A percentile compares a stretch with the other conserved stretches of the same genome.
Evolutionary conservation across 345 rosid species (phyloP).

Genomic region (Erodium maritimum): DNA sequence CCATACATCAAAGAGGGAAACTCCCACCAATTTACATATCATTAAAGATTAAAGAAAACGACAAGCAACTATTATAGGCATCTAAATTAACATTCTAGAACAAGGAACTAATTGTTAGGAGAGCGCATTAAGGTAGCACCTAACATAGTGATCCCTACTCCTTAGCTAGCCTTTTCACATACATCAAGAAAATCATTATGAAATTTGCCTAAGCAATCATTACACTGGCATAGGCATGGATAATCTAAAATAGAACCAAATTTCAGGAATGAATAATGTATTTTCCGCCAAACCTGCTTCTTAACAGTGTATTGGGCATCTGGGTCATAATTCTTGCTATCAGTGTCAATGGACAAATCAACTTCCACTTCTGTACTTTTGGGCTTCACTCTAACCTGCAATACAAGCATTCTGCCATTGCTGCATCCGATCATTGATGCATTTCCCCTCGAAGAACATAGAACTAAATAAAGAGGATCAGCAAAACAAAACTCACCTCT

Average conservation of each 20-base stretch:
- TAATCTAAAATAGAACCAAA: neutral
- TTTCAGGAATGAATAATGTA: neutral
- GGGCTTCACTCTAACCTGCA: conserved; percentile 76
- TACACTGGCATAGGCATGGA: neutral
- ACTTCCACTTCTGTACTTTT: conserved; percentile 43
- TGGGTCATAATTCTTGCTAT: conserved; percentile 40
- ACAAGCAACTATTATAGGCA: neutral
- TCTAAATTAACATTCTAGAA: neutral
- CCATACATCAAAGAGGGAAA: neutral
- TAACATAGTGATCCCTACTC: too few species aligned
- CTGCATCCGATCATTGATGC: neutral
- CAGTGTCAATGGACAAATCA: conserved; percentile 51
- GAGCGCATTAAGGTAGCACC: too few species aligned
- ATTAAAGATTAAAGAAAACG: neutral
- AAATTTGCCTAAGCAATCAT: too few species aligned
- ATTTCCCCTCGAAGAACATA: neutral
- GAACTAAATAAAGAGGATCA: neutral
- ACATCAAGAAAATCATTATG: too few species aligned
- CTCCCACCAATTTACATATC: neutral
- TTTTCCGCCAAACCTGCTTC: conserved; percentile 41
- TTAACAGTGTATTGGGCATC: conserved; percentile 26
- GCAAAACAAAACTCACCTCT: conserved; percentile 36
- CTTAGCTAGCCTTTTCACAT: too few species aligned
- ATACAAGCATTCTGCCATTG: neutral
- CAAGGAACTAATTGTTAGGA: neutral